These are phyloP conservation scores for Elsinoe perseae DNA, from an alignment of 2,329 filamentous ascomycete species.

Conservation along the genomic window DNA sequence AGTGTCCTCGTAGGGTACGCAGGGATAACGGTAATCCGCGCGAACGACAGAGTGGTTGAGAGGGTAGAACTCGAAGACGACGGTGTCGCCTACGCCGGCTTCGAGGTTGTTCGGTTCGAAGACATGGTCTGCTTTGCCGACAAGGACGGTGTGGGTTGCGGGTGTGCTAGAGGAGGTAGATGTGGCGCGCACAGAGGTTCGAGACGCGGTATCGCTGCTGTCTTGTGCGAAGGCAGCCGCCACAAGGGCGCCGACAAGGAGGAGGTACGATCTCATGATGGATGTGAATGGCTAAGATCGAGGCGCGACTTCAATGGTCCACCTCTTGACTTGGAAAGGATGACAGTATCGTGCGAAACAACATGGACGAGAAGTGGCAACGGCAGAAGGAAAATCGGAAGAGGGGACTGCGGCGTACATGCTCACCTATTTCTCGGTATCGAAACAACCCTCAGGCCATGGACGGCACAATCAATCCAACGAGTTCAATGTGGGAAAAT, in stretches of 20 bases:
- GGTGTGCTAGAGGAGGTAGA: background rate
- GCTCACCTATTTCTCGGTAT: background rate
- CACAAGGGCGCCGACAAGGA: background rate
- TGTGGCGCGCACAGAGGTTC: background rate
- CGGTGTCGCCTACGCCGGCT: slow-evolving; percentile 34
- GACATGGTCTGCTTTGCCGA: slow-evolving; percentile 30
- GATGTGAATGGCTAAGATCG: background rate
- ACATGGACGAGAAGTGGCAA: background rate
- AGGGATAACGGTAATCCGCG: slow-evolving; percentile 36
- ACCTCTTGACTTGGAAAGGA: background rate
- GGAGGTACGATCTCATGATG: slow-evolving; percentile 4
- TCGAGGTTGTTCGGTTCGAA: slow-evolving; percentile 33
- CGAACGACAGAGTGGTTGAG: slow-evolving; percentile 38
- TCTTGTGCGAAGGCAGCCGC: background rate
- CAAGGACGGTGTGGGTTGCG: slow-evolving; percentile 30
- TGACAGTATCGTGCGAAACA: background rate
- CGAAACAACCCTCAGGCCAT: slow-evolving; percentile 4
- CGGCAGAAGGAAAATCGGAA: background rate
- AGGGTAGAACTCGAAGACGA: slow-evolving; percentile 37
- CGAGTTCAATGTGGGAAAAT: background rate
- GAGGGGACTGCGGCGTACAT: background rate
- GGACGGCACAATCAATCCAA: slow-evolving; percentile 3
- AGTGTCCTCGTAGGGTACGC: slow-evolving; percentile 30
- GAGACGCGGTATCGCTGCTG: background rate
- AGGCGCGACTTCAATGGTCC: background rate